phyloP scores from a whole-genome alignment of 2,329 filamentous ascomycete species.

The Dothistroma septosporum region DNA sequence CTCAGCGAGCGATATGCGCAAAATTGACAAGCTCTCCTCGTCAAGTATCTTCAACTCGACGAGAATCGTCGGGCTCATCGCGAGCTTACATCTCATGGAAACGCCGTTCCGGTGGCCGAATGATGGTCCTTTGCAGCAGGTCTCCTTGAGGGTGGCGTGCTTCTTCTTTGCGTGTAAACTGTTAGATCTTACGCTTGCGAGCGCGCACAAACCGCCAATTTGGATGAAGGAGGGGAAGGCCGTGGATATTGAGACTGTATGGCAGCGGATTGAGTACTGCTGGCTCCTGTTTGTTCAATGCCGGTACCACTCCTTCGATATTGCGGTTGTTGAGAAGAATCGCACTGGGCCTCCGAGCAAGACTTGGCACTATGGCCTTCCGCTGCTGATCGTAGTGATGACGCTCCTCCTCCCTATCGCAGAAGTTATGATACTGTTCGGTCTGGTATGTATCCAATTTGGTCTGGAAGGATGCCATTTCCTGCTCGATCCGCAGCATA shows the following conservation, averaged over 20 bases:
- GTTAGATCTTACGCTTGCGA: constrained; percentile 16
- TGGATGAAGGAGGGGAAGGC: background rate
- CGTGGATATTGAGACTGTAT: background rate
- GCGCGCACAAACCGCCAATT: constrained; percentile 13
- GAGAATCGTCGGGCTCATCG: constrained; percentile 2
- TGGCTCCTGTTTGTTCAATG: constrained; percentile 18
- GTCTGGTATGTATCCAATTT: constrained; percentile 17
- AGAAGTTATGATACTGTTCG: constrained; percentile 6
- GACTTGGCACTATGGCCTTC: constrained; percentile 9
- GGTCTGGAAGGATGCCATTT: constrained; percentile 16
- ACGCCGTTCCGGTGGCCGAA: background rate
- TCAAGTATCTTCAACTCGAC: background rate
- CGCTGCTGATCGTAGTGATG: background rate
- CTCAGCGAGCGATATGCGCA: background rate
- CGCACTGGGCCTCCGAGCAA: constrained; percentile 3
- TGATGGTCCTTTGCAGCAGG: constrained; percentile 2
- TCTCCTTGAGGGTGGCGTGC: constrained; percentile 10
- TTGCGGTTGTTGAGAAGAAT: constrained; percentile 12
- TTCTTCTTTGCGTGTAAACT: constrained; percentile 24
- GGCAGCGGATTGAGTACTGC: constrained; percentile 11
- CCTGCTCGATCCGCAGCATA: constrained; percentile 13
- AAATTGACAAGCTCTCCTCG: background rate
- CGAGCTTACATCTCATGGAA: background rate
- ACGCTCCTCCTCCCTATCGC: constrained; percentile 7
- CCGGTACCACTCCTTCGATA: constrained; percentile 24